Evolutionary conservation across 352 stramenopile species (phyloP), one percentile per base, ranked within the genome.

Genomic region (Globisporangium splendens): DNA sequence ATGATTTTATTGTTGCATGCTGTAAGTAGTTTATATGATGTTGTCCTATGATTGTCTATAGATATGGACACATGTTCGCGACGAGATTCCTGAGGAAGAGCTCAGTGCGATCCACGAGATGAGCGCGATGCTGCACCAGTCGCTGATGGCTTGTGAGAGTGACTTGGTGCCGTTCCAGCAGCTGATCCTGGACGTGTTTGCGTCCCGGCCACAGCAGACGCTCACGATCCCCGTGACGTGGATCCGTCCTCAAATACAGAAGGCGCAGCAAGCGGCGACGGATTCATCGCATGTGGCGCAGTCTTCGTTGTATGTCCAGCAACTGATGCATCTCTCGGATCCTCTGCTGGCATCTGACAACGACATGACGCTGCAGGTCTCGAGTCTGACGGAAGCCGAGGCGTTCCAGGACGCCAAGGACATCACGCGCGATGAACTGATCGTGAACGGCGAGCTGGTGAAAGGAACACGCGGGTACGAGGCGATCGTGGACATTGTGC

Each of bases 331-430:
- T 21, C 18, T 42, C 28, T 49, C 20, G 43, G 44, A 41, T 61
- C 61, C 50, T 50, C 56, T 4, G 33, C 54, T 11, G 13, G 22
- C 13, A 10, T 12, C 11, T 55, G n/a, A n/a, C n/a, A 31, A 33
- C 28, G 28, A 35, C 28, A 10, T 8, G 28, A 35, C 10, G 13
- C 39, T 51, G 41, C 35, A 61, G 59, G 21, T 79, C 24, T 8
- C 65, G 24, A 5, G 33, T 22, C 60, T 90, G 3, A 74, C 73
- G 1, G 77, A 89, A 8, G 76, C 75, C 0, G 66, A 90, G 49
- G 74, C 68, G 24, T 88, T 88, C 50, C 83, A 93, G 59, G 83
- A 93, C 54, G 72, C 83, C 8, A 93, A 93, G 60, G 83, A 93
- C 62, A 83, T 93, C 54, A 65, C 73, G 38, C 79, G 83, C n/a